Percentiles rank a stretch among this genome's conserved stretches.
Evolutionary conservation across 148 eudicot genomes (phyloP).

Genomic region (Amaranthus hypochondriacus): DNA sequence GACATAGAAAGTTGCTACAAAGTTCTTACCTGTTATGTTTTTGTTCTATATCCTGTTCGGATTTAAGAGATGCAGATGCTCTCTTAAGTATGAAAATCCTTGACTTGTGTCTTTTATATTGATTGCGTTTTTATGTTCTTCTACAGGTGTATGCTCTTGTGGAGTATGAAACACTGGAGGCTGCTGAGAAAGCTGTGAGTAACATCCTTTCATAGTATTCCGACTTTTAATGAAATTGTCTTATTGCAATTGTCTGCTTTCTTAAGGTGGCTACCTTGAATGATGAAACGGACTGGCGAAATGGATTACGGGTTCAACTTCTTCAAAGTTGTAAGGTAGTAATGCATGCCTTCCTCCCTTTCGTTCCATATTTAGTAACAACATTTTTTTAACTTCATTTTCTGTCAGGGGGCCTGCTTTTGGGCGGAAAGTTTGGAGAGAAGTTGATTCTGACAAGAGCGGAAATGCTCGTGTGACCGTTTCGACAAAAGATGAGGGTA

Average conservation of each 20-base stretch:
- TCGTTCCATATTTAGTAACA: background rate
- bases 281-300: slow-evolving; percentile 87
- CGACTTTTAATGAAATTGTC: background rate
- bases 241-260: background rate
- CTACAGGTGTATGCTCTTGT: slow-evolving; percentile 73
- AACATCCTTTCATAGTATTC: background rate
- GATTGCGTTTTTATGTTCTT: background rate
- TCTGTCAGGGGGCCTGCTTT: slow-evolving; percentile 20
- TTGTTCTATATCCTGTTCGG: background rate
- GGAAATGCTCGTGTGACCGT: slow-evolving; percentile 37
- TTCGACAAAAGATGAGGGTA: slow-evolving; percentile 13
- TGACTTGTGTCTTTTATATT: no score
- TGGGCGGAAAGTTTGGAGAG: slow-evolving; percentile 42
- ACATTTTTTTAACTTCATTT: background rate
- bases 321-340: slow-evolving; percentile 56
- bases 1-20: no score
- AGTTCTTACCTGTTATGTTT: background rate
- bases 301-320: slow-evolving; percentile 87
- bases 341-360: background rate
- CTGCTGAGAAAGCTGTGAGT: slow-evolving; percentile 97
- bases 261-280: slow-evolving; percentile 65
- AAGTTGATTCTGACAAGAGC: slow-evolving; percentile 50
- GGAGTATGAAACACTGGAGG: slow-evolving; percentile 80
- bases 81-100: background rate
- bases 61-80: slow-evolving; percentile 3